These are phyloP conservation scores for Lentinula lateritia DNA, from an alignment of 768 basidiomycete species.

Conservation along the genomic window DNA sequence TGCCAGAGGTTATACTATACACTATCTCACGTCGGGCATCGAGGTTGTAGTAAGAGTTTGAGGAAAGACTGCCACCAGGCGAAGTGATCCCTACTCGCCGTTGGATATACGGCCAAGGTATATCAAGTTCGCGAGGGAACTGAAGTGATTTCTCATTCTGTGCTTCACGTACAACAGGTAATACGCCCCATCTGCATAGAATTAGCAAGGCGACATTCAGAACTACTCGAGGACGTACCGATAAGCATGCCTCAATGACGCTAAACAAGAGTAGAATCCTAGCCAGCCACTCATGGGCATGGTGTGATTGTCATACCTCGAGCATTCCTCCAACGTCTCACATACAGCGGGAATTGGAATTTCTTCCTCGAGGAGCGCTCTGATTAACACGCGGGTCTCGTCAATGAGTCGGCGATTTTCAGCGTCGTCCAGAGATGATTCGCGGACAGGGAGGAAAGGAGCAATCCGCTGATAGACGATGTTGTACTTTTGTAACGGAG, in stretches of 20 bases:
- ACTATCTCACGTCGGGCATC: conserved; percentile 11
- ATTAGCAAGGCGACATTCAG: background rate
- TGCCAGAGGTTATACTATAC: conserved; percentile 16
- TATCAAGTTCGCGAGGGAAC: conserved; percentile 14
- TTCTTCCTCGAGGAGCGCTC: conserved; percentile 7
- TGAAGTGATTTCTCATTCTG: conserved; percentile 15
- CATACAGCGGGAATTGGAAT: conserved; percentile 9
- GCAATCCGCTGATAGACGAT: conserved; percentile 10
- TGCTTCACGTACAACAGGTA: conserved; percentile 17
- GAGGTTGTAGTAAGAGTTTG: conserved; percentile 14
- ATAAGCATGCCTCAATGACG: conserved; percentile 15
- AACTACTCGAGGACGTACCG: conserved; percentile 9
- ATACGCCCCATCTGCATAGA: conserved; percentile 15
- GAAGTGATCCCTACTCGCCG: conserved; percentile 15
- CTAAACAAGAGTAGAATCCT: conserved; percentile 12
- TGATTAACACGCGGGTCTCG: conserved; percentile 13
- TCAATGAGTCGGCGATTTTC: conserved; percentile 16
- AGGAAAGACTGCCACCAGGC: conserved; percentile 16
- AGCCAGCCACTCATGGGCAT: conserved; percentile 14
- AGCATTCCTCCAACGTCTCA: conserved; percentile 10
- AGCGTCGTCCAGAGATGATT: conserved; percentile 14
- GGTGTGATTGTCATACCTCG: conserved; percentile 4
- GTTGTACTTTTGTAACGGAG: conserved; percentile 11
- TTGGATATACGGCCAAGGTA: conserved; percentile 13
- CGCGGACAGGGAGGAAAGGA: conserved; percentile 10